A percentile compares a stretch with the other conserved stretches of the same genome.
Evolutionary conservation across 2,329 filamentous ascomycete genomes (phyloP).

Genomic region (Ophiocordyceps camponoti-saundersi): DNA sequence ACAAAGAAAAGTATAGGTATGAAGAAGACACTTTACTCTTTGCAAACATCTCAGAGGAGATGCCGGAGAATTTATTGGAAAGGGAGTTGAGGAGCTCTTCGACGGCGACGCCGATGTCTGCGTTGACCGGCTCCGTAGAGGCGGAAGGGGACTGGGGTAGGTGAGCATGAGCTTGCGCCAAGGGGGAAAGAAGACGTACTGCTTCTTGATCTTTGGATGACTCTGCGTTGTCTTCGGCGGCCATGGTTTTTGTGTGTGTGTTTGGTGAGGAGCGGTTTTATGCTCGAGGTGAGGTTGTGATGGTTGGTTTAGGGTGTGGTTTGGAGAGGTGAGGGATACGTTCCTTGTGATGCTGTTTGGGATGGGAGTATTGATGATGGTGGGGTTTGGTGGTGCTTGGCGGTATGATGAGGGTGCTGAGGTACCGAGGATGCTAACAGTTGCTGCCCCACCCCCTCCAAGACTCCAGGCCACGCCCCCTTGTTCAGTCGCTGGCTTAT

Average conservation of each 20-base stretch:
- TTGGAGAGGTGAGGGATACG: no score
- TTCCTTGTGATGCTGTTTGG: no score
- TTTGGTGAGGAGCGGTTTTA: neutral
- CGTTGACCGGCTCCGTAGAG: slow-evolving; percentile 25
- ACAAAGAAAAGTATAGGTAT: neutral
- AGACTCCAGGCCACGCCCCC: no score
- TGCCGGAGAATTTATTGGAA: slow-evolving; percentile 67
- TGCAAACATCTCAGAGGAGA: slow-evolving; percentile 74
- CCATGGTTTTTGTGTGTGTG: slow-evolving; percentile 12
- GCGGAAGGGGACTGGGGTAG: neutral
- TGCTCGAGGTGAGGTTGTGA: no score
- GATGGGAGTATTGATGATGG: no score
- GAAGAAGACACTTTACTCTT: slow-evolving; percentile 47
- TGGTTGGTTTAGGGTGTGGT: no score
- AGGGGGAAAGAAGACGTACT: slow-evolving; percentile 11
- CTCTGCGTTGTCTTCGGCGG: slow-evolving; percentile 13
- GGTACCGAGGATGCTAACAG: no score
- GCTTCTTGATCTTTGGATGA: neutral
- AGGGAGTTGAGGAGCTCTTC: slow-evolving; percentile 77
- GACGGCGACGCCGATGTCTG: slow-evolving; percentile 60
- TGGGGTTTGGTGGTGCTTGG: no score
- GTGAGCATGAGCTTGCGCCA: slow-evolving; percentile 13
- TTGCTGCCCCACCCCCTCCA: no score
- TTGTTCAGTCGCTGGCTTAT: no score
- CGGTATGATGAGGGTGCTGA: no score